Conservation (phyloP, 2,329 filamentous ascomycete genomes). For the Cladorrhinum sp. region DNA sequence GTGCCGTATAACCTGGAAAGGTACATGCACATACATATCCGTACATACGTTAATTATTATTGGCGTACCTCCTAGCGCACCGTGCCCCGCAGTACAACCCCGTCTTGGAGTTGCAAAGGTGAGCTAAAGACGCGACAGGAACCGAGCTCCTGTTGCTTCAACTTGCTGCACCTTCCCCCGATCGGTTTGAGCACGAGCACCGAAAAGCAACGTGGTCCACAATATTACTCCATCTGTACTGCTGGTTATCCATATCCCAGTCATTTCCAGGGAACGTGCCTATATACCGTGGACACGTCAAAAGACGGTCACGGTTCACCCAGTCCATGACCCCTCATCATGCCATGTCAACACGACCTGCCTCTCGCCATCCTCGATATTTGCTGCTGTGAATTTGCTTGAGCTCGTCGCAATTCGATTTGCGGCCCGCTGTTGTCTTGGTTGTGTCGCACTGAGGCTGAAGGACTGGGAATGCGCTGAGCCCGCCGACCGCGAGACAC, state of each 20-base stretch:
- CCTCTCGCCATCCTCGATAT: neutral
- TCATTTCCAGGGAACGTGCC: neutral
- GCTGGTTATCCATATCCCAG: neutral
- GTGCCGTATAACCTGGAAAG: slow-evolving; percentile 1
- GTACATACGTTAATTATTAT: slow-evolving; percentile 1
- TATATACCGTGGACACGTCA: neutral
- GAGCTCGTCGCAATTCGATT: neutral
- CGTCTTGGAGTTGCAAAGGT: neutral
- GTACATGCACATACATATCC: neutral
- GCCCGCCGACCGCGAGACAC: neutral
- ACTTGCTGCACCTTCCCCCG: slow-evolving; percentile 6
- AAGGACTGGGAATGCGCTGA: slow-evolving; percentile 4
- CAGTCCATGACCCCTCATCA: slow-evolving; percentile 4
- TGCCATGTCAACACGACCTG: slow-evolving; percentile 1
- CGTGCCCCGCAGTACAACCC: slow-evolving; percentile 10
- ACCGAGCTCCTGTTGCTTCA: slow-evolving; percentile 11
- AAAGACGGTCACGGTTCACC: neutral
- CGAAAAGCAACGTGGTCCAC: neutral
- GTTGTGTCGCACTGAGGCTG: slow-evolving; percentile 1
- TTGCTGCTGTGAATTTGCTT: neutral
- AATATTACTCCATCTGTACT: neutral
- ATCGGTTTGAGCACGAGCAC: slow-evolving; percentile 3
- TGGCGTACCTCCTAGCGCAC: slow-evolving; percentile 5
- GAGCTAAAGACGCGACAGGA: slow-evolving; percentile 8
- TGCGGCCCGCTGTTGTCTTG: neutral